phyloP scores from a whole-genome alignment of 1,284 basidiomycete genomes.

The Stereum hirsutum region DNA sequence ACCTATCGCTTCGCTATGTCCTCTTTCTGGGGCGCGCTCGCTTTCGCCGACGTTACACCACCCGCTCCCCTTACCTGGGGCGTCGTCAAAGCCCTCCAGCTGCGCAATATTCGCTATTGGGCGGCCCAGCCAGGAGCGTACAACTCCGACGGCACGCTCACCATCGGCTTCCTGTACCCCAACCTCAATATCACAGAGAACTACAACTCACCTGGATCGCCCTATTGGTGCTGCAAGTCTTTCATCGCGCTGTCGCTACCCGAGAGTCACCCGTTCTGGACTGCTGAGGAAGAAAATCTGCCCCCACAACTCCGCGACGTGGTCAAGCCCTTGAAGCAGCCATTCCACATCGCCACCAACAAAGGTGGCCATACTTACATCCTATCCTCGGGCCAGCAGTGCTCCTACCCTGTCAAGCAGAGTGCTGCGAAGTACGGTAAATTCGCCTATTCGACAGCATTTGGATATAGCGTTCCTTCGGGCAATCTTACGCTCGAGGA shows the following conservation, averaged over 20 bases:
- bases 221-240: slow-evolving; percentile 78
- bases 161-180: slow-evolving; percentile 66
- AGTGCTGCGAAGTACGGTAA: slow-evolving; percentile 75
- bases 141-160: slow-evolving; percentile 58
- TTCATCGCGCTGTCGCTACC: slow-evolving; percentile 63
- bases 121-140: slow-evolving; percentile 50
- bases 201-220: slow-evolving; percentile 76
- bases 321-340: slow-evolving; percentile 44
- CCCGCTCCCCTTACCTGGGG: slow-evolving; percentile 69
- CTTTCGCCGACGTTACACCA: slow-evolving; percentile 60
- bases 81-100: slow-evolving; percentile 61
- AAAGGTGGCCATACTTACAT: slow-evolving; percentile 59
- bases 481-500: slow-evolving; percentile 65
- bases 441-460: slow-evolving; percentile 64
- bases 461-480: slow-evolving; percentile 69
- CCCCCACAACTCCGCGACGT: slow-evolving; percentile 36
- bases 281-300: slow-evolving; percentile 51
- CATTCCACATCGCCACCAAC: slow-evolving; percentile 60
- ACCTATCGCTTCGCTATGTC: slow-evolving; percentile 76
- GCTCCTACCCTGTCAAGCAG: slow-evolving; percentile 72
- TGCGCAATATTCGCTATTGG: slow-evolving; percentile 71
- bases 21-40: slow-evolving; percentile 68
- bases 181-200: slow-evolving; percentile 73
- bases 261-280: slow-evolving; percentile 64
- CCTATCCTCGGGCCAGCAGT: slow-evolving; percentile 70